A percentile compares a stretch with the other conserved stretches of the same genome.
phyloP scores from a whole-genome alignment of 2,329 filamentous ascomycete species.

The Xenoacremonium recifei region DNA sequence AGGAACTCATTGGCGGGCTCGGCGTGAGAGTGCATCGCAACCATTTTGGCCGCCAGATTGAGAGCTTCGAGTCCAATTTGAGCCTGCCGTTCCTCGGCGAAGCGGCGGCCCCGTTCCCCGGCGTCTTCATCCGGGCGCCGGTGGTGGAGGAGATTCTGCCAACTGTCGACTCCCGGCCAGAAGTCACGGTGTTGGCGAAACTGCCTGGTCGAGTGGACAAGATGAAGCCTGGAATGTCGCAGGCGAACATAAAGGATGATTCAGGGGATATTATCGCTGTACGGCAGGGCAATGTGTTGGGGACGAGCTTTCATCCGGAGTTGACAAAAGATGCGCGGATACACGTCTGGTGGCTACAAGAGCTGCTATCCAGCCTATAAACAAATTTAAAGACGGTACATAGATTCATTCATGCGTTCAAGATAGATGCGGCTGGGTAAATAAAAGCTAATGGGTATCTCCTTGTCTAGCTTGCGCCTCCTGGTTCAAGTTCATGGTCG shows the following conservation, averaged over 20 bases:
- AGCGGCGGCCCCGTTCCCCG: constrained; percentile 56
- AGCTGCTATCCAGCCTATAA: constrained; percentile 43
- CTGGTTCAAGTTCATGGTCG: too few species aligned
- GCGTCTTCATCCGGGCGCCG: constrained; percentile 91
- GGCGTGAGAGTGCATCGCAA: constrained; percentile 90
- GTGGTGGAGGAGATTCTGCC: constrained; percentile 79
- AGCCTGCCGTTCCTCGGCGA: constrained; percentile 66
- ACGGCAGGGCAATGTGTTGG: constrained; percentile 85
- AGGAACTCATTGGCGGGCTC: constrained; percentile 89
- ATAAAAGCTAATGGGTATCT: too few species aligned
- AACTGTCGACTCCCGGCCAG: constrained; percentile 27
- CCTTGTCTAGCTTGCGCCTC: too few species aligned
- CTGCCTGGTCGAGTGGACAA: constrained; percentile 41
- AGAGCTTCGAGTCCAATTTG: constrained; percentile 81
- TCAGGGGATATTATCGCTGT: constrained; percentile 84
- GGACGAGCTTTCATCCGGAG: constrained; percentile 94
- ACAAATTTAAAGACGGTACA: neutral
- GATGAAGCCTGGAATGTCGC: constrained; percentile 35
- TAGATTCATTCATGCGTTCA: too few species aligned
- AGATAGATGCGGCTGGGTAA: too few species aligned
- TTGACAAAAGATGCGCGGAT: constrained; percentile 84
- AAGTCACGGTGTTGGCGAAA: constrained; percentile 52
- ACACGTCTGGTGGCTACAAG: constrained; percentile 87
- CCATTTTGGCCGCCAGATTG: constrained; percentile 89
- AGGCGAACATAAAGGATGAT: constrained; percentile 37